Evolutionary conservation across 2,329 filamentous ascomycete genomes (phyloP).

Genomic region (Botrytis medusae): DNA sequence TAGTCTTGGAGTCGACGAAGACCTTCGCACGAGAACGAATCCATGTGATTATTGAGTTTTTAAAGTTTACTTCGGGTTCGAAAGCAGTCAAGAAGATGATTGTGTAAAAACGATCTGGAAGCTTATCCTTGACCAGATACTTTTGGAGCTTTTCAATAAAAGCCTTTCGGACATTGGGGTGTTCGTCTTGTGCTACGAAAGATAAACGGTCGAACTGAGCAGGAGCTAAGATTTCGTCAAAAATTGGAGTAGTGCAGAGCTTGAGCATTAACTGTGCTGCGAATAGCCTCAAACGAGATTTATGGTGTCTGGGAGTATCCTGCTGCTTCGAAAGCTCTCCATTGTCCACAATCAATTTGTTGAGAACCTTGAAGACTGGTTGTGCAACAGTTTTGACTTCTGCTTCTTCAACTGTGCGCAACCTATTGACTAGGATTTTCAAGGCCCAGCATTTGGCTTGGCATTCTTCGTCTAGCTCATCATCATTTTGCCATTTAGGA

Average conservation of each 20-base stretch:
- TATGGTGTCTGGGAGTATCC: slow-evolving; percentile 75
- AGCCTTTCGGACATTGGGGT: slow-evolving; percentile 69
- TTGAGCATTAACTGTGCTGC: slow-evolving; percentile 83
- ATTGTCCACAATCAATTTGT: slow-evolving; percentile 69
- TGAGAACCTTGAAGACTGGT: slow-evolving; percentile 76
- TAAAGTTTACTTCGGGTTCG: slow-evolving; percentile 75
- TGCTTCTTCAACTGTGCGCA: slow-evolving; percentile 58
- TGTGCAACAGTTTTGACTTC: slow-evolving; percentile 59
- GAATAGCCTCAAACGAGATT: slow-evolving; percentile 74
- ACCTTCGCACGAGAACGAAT: slow-evolving; percentile 75
- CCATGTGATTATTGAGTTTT: slow-evolving; percentile 80
- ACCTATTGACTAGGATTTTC: slow-evolving; percentile 81
- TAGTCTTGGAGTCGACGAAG: slow-evolving; percentile 59
- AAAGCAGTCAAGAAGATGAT: slow-evolving; percentile 89
- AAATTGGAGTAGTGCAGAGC: slow-evolving; percentile 71
- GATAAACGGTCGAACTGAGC: slow-evolving; percentile 79
- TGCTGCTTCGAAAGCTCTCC: slow-evolving; percentile 78
- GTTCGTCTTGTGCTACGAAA: slow-evolving; percentile 75
- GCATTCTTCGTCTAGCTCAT: slow-evolving; percentile 74
- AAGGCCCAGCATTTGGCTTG: slow-evolving; percentile 81
- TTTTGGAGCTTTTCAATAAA: slow-evolving; percentile 90
- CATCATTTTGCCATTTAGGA: slow-evolving; percentile 66
- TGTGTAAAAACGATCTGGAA: slow-evolving; percentile 79
- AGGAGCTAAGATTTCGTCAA: slow-evolving; percentile 73
- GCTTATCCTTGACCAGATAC: slow-evolving; percentile 71